Evolutionary conservation across 768 basidiomycete genomes (phyloP), one percentile per base, ranked within the genome.

Genomic region (Amanita brunnescens): DNA sequence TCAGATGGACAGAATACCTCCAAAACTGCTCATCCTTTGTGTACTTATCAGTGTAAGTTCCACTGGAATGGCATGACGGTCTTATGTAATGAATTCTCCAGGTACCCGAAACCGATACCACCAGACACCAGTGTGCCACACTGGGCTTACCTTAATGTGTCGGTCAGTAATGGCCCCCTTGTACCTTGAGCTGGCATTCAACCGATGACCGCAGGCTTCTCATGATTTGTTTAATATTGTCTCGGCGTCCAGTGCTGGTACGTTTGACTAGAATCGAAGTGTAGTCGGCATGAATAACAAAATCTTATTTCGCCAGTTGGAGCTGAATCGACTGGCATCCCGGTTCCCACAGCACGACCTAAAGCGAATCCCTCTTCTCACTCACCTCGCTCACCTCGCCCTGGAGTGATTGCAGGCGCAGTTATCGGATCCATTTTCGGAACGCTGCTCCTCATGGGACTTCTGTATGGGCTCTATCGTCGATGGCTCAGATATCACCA

Each of bases 81-180:
- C 7, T n/a, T 18, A 39, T 38, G 30, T 2, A 46, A 35, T 44
- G 35, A 45, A 26, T 39, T 52, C 13, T 33, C 21, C 23, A 80
- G 80, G 40, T 84, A 70, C 57, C 74, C 77, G 0, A 56, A 57
- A 16, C 35, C 61, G 14, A 63, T 82, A 38, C 78, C 82, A 14
- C 1, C 48, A 3, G 64, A 58, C 14, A 72, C 73, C 1, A 61
- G 63, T 7, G 66, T 84, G 14, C 83, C 83, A 6, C 47, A 57
- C 1, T 85, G 82, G 82, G 80, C 81, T 8, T 79, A 69, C 57
- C 66, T 80, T 38, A 67, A 83, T 48, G 70, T 83, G 5, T 55
- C 67, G 62, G 66, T 75, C 32, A 39, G 61, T 55, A 30, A 18
- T 8, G 21, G 14, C n/a, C n/a, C 14, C 26, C 13, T 14, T 14